phyloP scores from a whole-genome alignment of 129 eudicot genomes.

The Flaveria robusta region DNA sequence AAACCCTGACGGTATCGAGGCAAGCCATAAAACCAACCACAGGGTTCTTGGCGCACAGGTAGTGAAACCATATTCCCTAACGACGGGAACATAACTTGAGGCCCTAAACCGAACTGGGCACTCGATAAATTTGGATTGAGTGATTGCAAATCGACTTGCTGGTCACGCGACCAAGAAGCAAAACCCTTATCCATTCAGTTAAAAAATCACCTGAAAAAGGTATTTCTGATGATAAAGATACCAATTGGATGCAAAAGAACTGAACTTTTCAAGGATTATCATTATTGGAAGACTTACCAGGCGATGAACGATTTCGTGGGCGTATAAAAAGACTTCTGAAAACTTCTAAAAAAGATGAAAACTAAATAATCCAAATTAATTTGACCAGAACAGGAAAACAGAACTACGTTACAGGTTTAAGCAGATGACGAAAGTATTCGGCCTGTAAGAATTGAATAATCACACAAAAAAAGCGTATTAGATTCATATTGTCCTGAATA shows the following conservation, averaged over 20 bases:
- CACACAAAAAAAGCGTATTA: slow-evolving; percentile 19
- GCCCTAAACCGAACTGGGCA: slow-evolving; percentile 39
- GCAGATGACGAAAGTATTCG: slow-evolving; percentile 85
- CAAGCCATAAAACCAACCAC: slow-evolving; percentile 49
- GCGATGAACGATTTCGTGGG: slow-evolving; percentile 21
- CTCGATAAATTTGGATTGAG: slow-evolving; percentile 34
- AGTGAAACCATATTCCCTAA: slow-evolving; percentile 39
- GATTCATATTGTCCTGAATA: slow-evolving; percentile 16
- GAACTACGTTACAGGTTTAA: slow-evolving; percentile 93
- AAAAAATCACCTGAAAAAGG: slow-evolving; percentile 49
- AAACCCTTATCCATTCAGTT: slow-evolving; percentile 67
- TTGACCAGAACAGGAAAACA: slow-evolving; percentile 28
- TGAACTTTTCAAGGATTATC: background rate
- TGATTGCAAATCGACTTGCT: slow-evolving; percentile 29
- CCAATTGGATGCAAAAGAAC: background rate
- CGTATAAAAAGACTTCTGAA: slow-evolving; percentile 36
- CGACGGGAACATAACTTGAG: slow-evolving; percentile 35
- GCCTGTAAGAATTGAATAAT: slow-evolving; percentile 60
- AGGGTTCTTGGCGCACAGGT: slow-evolving; percentile 35
- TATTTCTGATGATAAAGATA: slow-evolving; percentile 1
- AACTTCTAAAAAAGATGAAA: slow-evolving; percentile 46
- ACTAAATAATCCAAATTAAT: slow-evolving; percentile 64
- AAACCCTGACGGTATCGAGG: slow-evolving; percentile 31
- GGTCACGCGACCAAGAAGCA: slow-evolving; percentile 55
- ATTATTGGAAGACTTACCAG: slow-evolving; percentile 37